Evolutionary conservation across 2,329 filamentous ascomycete genomes (phyloP).

Genomic region (Xylariales sp.): DNA sequence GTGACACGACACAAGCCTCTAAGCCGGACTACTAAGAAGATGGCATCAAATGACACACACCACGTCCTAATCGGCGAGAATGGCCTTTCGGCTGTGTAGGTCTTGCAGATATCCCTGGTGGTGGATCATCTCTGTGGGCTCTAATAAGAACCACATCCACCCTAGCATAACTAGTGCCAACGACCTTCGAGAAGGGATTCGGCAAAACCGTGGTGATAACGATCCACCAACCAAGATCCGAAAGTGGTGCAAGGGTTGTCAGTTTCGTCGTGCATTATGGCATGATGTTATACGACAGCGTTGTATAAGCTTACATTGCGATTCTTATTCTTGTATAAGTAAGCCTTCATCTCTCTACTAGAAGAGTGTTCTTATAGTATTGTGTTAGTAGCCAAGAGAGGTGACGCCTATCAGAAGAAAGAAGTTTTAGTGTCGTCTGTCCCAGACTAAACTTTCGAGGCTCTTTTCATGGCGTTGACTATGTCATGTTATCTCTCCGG

Average conservation of each 20-base stretch:
- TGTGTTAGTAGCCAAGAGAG: background rate
- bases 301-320: no score
- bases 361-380: slow-evolving; percentile 1
- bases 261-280: no score
- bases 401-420: background rate
- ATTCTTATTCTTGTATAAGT: no score
- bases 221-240: no score
- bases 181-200: background rate
- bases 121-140: background rate
- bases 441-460: background rate
- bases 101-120: background rate
- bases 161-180: slow-evolving; percentile 2
- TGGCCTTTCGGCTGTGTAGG: background rate
- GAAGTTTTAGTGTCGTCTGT: background rate
- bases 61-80: background rate
- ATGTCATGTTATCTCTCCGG: background rate
- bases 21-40: background rate
- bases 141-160: background rate
- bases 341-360: background rate
- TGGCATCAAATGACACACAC: background rate
- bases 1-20: background rate
- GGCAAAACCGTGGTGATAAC: background rate
- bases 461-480: background rate
- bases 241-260: no score
- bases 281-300: no score